A percentile compares a stretch with the other conserved stretches of the same genome.
phyloP scores from a whole-genome alignment of 345 rosid species.

The Salix koriyanagi region DNA sequence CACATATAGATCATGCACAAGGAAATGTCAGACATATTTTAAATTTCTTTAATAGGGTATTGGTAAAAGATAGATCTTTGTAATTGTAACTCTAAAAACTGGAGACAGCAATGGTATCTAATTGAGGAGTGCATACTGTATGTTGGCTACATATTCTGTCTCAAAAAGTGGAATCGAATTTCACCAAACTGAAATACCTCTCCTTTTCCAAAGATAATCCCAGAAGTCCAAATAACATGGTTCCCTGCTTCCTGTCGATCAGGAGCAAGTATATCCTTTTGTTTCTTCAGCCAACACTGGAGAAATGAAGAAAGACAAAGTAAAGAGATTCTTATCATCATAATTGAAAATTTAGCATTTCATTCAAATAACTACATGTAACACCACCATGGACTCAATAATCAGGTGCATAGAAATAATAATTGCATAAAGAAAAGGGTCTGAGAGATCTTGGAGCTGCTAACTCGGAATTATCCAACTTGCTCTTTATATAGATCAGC shows the following conservation, averaged over 20 bases:
- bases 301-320: constrained; percentile 5
- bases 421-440: neutral
- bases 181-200: constrained; percentile 48
- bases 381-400: neutral
- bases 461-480: too few relatives aligned
- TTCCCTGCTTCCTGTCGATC: constrained; percentile 55
- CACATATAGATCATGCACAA: neutral
- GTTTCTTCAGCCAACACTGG: constrained; percentile 99
- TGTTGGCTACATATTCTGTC: neutral
- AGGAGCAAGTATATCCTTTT: constrained; percentile 66
- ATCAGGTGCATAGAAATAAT: neutral
- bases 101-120: neutral
- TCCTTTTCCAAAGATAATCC: constrained; percentile 86
- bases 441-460: too few relatives aligned
- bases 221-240: constrained; percentile 83
- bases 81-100: neutral
- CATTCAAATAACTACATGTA: constrained; percentile 8
- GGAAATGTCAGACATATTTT: neutral
- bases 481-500: too few relatives aligned
- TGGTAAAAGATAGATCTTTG: neutral
- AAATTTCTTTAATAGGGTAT: neutral
- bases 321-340: neutral
- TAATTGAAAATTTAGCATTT: neutral
- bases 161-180: neutral
- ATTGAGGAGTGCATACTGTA: neutral